phyloP scores from a whole-genome alignment of 2,329 filamentous ascomycete genomes.

The Remersonia thermophila region DNA sequence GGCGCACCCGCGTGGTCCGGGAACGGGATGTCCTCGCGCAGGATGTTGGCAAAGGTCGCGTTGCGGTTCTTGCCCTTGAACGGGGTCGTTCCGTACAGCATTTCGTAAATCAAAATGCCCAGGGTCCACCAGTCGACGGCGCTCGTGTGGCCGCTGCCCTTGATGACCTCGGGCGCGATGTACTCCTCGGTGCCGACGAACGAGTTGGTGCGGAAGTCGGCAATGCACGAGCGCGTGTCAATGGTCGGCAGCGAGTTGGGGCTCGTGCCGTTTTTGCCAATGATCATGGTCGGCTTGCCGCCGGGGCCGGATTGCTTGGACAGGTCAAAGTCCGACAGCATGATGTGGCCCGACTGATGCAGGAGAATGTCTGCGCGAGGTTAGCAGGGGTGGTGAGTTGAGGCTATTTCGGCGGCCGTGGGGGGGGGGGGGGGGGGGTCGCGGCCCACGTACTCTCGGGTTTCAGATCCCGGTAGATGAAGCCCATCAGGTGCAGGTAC shows the following conservation, averaged over 20 bases:
- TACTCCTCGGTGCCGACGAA: constrained; percentile 99
- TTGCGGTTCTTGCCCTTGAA: constrained; percentile 99
- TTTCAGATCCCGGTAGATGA: constrained; percentile 96
- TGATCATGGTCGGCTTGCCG: constrained; percentile 95
- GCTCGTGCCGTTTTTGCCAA: constrained; percentile 78
- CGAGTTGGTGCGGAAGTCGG: constrained; percentile 94
- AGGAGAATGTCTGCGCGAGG: constrained; percentile 68
- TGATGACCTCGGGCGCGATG: constrained; percentile 97
- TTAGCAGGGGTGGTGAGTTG: constrained; percentile 27
- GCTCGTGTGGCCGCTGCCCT: constrained; percentile 94
- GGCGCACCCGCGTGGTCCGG: constrained; percentile 76
- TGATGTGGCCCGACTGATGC: constrained; percentile 98
- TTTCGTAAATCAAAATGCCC: constrained; percentile 94
- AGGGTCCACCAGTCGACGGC: constrained; percentile 99
- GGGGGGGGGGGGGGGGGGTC: background rate
- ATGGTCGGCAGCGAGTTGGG: constrained; percentile 86
- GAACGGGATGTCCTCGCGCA: constrained; percentile 91
- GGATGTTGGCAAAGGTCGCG: constrained; percentile 93
- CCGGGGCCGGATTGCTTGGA: constrained; percentile 95
- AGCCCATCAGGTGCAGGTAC: constrained; percentile 96
- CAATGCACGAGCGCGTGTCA: constrained; percentile 96
- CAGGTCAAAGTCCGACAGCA: constrained; percentile 97
- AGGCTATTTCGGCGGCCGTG: no score
- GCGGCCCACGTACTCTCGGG: constrained; percentile 84
- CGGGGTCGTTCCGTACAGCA: constrained; percentile 95